phyloP scores from a whole-genome alignment of 768 basidiomycete species.

The Amanita phalloides region DNA sequence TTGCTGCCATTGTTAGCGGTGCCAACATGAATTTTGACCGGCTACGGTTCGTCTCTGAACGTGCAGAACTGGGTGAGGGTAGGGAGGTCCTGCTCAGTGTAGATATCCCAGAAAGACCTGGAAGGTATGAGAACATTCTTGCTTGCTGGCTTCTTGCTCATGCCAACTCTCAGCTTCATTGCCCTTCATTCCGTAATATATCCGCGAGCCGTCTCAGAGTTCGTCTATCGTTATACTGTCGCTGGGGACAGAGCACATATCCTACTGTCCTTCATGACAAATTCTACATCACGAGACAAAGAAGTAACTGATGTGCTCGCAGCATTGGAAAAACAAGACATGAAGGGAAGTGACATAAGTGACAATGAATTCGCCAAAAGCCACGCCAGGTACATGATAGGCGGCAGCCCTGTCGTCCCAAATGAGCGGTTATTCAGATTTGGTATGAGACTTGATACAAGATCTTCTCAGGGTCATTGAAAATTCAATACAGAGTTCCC shows the following conservation, averaged over 20 bases:
- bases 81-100: conserved; percentile 89
- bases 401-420: conserved; percentile 65
- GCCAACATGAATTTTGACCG: conserved; percentile 99
- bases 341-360: conserved; percentile 84
- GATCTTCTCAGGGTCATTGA: neutral
- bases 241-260: conserved; percentile 68
- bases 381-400: conserved; percentile 91
- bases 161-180: conserved; percentile 53
- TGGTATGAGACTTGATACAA: conserved; percentile 40
- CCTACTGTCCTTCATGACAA: conserved; percentile 83
- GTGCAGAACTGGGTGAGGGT: conserved; percentile 94
- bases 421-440: conserved; percentile 90
- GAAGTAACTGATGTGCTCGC: conserved; percentile 60
- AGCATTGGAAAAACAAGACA: conserved; percentile 53
- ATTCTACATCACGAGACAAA: conserved; percentile 40
- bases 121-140: conserved; percentile 46
- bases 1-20: conserved; percentile 88
- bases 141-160: neutral
- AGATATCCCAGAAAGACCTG: conserved; percentile 88
- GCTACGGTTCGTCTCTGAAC: conserved; percentile 95
- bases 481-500: conserved; percentile 66
- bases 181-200: conserved; percentile 79
- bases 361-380: conserved; percentile 94
- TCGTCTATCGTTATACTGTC: conserved; percentile 82
- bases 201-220: conserved; percentile 91